Base-by-base conservation (phyloP, 371 early-diverging fungal genomes). In the Mucor sp. region DNA sequence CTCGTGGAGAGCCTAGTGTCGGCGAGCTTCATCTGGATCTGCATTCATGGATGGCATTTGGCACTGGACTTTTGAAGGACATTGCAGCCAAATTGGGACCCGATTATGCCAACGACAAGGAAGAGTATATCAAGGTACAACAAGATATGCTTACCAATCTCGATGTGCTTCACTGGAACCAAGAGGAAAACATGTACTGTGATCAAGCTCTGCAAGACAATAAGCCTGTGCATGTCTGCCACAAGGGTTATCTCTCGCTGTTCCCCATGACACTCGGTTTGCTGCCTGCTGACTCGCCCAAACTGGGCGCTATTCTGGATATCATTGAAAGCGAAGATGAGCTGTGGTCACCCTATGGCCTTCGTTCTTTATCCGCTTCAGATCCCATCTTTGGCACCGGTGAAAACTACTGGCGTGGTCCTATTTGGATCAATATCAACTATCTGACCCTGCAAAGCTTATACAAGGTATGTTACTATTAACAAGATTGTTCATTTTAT, bases 391-490 rank as follows among this genome's bases (percentile, higher is more conserved):
- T 90, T 74, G 89, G 87, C 6, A 88, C 88, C 1, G 94, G 90
- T 56, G 98, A 98, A 75, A 90, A 94, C 71, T 97, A 97, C 73
- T 98, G 97, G 98, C 84, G 93, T 41, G 98, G 97, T 3, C 95
- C 97, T 2, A 89, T 97, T 41, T 98, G 98, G 98, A 87, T 97
- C 67, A 95, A 97, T 66, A 81, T 95, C 65, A 96, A 97, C 76
- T 98, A 95, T 74, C 76, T 98, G 57, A 88, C 90, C 0, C 75
- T 97, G 33, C 84, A 88, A 37, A 83, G 91, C 32, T 79, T 98
- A 56, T 77, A 93, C 74, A 87, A 81, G 41, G 89, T 89, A 80
- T 69, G 74, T 39, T 1, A 19, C 1, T 11, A 1, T 21, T 6
- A 21, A 27, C 8, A 7, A 7, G 4, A 62, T 17, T 28, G 60